Percentiles rank a stretch among this genome's conserved stretches.
Evolutionary conservation across 2,329 filamentous ascomycete genomes (phyloP).

Genomic region (Ophiostoma angusticollis): DNA sequence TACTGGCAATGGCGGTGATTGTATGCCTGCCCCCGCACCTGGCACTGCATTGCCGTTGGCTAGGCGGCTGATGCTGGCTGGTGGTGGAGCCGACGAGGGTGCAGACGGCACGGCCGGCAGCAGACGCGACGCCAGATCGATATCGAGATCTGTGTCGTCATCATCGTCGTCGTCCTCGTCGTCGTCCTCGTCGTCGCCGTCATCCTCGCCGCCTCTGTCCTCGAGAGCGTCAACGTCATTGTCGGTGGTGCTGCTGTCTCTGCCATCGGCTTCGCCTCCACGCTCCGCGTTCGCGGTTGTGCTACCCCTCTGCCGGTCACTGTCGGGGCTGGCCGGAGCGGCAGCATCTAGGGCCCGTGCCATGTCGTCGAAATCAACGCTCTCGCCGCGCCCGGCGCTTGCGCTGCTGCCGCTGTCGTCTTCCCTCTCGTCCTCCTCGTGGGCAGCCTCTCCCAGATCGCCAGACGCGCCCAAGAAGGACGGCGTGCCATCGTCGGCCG

Average conservation of each 20-base stretch:
- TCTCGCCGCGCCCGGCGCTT: background rate
- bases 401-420: background rate
- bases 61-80: constrained; percentile 18
- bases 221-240: background rate
- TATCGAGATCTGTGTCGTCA: constrained; percentile 1
- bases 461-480: no score
- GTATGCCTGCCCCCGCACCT: background rate
- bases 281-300: background rate
- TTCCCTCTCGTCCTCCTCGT: background rate
- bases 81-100: constrained; percentile 13
- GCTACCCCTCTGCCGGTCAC: constrained; percentile 4
- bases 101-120: constrained; percentile 12
- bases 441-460: background rate
- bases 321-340: background rate
- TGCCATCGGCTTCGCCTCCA: background rate
- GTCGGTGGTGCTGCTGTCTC: background rate
- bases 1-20: no score
- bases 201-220: background rate
- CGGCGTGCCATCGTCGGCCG: background rate
- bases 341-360: constrained; percentile 6
- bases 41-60: constrained; percentile 28
- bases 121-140: background rate
- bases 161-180: background rate
- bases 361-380: constrained; percentile 1
- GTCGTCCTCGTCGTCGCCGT: background rate